Conservation (phyloP, 2,329 filamentous ascomycete species). For the Aspergillus pseudotamarii region DNA sequence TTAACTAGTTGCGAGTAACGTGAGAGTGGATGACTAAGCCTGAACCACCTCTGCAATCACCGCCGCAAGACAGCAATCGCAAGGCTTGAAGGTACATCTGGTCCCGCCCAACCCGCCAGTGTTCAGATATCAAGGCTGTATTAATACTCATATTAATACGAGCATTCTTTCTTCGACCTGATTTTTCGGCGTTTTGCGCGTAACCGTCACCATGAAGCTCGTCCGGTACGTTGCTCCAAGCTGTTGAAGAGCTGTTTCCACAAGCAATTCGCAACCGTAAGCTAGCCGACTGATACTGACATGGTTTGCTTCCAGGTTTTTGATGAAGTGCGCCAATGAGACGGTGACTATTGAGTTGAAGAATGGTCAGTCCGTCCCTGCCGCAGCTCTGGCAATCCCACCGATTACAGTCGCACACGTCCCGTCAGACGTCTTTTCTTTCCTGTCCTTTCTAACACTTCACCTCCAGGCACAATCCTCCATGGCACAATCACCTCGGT, state of each 20-base stretch:
- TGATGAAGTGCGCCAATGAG: conserved; percentile 99
- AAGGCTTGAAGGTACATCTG: conserved; percentile 1
- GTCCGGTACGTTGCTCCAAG: conserved; percentile 71
- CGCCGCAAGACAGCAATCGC: not conserved
- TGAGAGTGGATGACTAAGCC: not conserved
- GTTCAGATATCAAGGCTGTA: not conserved
- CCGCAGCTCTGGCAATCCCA: not conserved
- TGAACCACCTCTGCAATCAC: not conserved
- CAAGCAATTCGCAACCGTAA: not conserved
- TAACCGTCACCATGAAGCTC: conserved; percentile 78
- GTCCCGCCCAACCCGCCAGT: not conserved
- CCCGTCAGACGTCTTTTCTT: not conserved
- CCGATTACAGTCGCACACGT: conserved; percentile 3
- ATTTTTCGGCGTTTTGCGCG: not conserved
- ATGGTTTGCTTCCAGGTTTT: conserved; percentile 66
- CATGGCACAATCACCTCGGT: conserved; percentile 97
- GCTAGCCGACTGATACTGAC: not conserved
- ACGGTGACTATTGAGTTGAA: conserved; percentile 98
- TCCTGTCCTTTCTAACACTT: conserved; percentile 1
- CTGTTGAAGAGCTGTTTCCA: conserved; percentile 10
- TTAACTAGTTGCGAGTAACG: not conserved
- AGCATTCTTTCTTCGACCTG: not conserved
- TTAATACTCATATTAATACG: not conserved
- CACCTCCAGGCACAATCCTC: conserved; percentile 77
- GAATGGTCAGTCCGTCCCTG: conserved; percentile 68